Evolutionary conservation across 2,329 filamentous ascomycete species (phyloP).

Genomic region (Calycina marina): DNA sequence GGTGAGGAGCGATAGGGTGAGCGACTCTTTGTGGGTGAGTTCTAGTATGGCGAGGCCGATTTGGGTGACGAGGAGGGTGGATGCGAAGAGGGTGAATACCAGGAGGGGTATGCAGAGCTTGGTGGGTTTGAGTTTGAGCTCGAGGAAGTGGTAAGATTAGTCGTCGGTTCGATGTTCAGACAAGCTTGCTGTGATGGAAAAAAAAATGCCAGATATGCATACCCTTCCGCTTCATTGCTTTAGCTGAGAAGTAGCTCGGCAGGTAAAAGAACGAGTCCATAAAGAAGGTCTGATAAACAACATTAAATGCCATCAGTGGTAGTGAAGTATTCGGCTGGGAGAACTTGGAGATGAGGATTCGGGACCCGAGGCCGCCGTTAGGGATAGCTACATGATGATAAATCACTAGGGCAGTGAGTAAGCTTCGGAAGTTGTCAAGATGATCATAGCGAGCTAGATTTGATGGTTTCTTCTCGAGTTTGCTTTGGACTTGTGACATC

Average conservation of each 20-base stretch:
- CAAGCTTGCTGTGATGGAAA: constrained; percentile 1
- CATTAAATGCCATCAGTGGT: constrained; percentile 4
- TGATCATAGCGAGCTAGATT: not conserved
- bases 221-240: constrained; percentile 3
- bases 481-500: too few species aligned
- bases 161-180: too few species aligned
- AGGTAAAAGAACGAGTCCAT: constrained; percentile 8
- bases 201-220: too few species aligned
- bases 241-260: constrained; percentile 3
- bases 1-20: not conserved
- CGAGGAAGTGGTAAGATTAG: too few species aligned
- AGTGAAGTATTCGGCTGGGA: constrained; percentile 1
- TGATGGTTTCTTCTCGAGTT: too few species aligned
- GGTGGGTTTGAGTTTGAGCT: constrained; percentile 2
- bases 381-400: constrained; percentile 4
- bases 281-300: constrained; percentile 5
- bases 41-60: constrained; percentile 2
- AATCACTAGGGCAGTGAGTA: constrained; percentile 5
- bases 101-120: constrained; percentile 3
- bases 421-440: constrained; percentile 4
- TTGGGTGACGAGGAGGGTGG: constrained; percentile 1
- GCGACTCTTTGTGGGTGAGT: not conserved
- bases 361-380: constrained; percentile 5
- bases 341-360: constrained; percentile 3
- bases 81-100: constrained; percentile 3